These are phyloP conservation scores for Hypoxylon rubiginosum DNA, from an alignment of 2,329 filamentous ascomycete species.

Conservation along the genomic window DNA sequence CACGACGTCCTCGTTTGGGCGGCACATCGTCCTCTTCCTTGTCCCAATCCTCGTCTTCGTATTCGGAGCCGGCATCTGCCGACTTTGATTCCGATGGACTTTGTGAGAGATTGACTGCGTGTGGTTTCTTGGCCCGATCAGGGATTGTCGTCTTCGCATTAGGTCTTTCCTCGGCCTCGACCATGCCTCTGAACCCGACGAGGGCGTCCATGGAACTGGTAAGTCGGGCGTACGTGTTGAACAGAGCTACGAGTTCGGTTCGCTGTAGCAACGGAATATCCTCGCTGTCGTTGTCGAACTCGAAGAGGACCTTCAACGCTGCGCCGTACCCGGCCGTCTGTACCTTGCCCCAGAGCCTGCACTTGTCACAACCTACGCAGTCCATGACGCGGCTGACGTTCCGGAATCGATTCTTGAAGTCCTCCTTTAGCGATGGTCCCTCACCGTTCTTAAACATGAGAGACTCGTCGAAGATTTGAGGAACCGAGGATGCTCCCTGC, in stretches of 20 bases:
- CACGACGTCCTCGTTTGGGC: conserved; percentile 49
- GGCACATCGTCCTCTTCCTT: conserved; percentile 57
- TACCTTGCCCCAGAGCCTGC: conserved; percentile 96
- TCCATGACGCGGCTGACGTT: conserved; percentile 98
- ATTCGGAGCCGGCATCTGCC: conserved; percentile 43
- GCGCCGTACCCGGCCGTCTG: conserved; percentile 96
- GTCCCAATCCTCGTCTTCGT: conserved; percentile 55
- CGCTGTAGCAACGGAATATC: conserved; percentile 80
- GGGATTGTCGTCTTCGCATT: conserved; percentile 43
- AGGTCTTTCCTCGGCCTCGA: conserved; percentile 52
- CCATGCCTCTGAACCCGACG: conserved; percentile 75
- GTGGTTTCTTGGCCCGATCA: conserved; percentile 61
- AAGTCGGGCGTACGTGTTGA: conserved; percentile 93
- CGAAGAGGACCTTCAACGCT: conserved; percentile 94
- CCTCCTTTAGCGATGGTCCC: conserved; percentile 87
- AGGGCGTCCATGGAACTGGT: conserved; percentile 84
- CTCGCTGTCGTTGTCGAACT: conserved; percentile 79
- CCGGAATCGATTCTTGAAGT: conserved; percentile 96
- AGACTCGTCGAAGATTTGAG: conserved; percentile 91
- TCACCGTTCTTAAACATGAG: conserved; percentile 91
- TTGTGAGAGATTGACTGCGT: conserved; percentile 53
- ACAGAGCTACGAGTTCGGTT: conserved; percentile 92
- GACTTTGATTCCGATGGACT: conserved; percentile 31
- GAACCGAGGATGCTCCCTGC: conserved; percentile 74
- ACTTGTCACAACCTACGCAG: conserved; percentile 98